These are phyloP conservation scores for Starmerella kuoi DNA, from an alignment of 805 yeast species.

Conservation along the genomic window DNA sequence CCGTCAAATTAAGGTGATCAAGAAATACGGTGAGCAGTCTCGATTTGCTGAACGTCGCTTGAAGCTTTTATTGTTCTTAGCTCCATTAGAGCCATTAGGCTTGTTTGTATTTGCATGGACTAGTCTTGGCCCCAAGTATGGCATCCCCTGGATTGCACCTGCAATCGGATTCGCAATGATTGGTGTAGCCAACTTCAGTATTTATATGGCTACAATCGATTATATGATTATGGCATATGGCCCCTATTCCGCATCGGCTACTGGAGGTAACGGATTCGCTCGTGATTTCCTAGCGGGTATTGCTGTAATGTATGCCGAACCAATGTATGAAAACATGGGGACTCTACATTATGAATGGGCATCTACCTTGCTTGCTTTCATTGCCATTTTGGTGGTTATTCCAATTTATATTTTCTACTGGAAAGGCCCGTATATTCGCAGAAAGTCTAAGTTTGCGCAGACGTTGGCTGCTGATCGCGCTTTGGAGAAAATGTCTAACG, in stretches of 20 bases:
- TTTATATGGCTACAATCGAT: constrained; percentile 36
- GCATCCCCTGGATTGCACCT: constrained; percentile 34
- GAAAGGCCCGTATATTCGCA: constrained; percentile 33
- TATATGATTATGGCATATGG: constrained; percentile 36
- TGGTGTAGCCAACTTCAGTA: constrained; percentile 34
- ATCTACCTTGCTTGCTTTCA: constrained; percentile 31
- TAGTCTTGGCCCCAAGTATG: constrained; percentile 29
- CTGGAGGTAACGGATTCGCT: constrained; percentile 36
- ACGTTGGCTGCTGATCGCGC: constrained; percentile 17
- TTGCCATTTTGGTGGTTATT: constrained; percentile 29
- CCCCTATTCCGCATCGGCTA: constrained; percentile 36
- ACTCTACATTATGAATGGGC: constrained; percentile 32
- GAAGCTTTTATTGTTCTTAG: constrained; percentile 29
- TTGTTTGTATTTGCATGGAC: constrained; percentile 36
- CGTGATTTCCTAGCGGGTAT: constrained; percentile 35
- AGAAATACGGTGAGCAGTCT: constrained; percentile 25
- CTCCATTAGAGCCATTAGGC: constrained; percentile 33
- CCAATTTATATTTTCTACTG: constrained; percentile 34
- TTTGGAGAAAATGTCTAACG: constrained; percentile 20
- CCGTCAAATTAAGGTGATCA: constrained; percentile 27
- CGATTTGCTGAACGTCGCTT: constrained; percentile 21
- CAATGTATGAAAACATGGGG: constrained; percentile 32
- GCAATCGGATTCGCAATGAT: constrained; percentile 30
- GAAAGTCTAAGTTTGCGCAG: constrained; percentile 32
- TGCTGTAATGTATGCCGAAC: constrained; percentile 32